Conservation (phyloP, 2,329 filamentous ascomycete genomes). For the Metarhizium robertsii region DNA sequence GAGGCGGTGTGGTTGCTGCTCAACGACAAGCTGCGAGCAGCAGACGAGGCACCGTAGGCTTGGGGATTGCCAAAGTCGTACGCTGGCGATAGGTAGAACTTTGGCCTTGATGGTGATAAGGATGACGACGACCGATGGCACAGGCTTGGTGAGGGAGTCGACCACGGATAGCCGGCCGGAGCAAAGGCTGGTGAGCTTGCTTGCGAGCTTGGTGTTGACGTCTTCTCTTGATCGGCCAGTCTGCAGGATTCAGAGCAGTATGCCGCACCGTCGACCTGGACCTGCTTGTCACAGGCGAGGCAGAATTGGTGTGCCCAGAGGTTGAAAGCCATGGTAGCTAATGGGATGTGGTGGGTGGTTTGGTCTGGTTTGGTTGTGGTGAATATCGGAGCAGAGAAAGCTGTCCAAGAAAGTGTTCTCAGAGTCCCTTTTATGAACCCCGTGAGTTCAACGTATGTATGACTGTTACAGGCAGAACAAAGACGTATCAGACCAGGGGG, state of each 20-base stretch:
- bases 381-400: constrained; percentile 5
- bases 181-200: constrained; percentile 47
- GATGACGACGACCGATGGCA: constrained; percentile 2
- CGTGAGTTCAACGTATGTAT: neutral
- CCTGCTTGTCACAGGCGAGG: constrained; percentile 75
- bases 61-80: constrained; percentile 64
- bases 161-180: constrained; percentile 41
- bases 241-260: constrained; percentile 93
- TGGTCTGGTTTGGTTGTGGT: constrained; percentile 10
- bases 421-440: neutral
- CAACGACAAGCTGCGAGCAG: constrained; percentile 24
- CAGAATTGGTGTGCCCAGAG: constrained; percentile 87
- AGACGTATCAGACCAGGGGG: neutral
- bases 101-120: constrained; percentile 19
- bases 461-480: neutral
- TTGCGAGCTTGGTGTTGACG: constrained; percentile 46
- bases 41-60: constrained; percentile 43
- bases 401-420: neutral
- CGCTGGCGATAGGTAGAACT: constrained; percentile 63
- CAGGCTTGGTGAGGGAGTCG: constrained; percentile 13
- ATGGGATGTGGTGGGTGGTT: constrained; percentile 7
- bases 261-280: constrained; percentile 66
- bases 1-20: constrained; percentile 16
- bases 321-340: constrained; percentile 39
- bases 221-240: constrained; percentile 76